A percentile compares a stretch with the other conserved stretches of the same genome.
These are phyloP conservation scores for Aspergillus sp. DNA, from an alignment of 2,329 filamentous ascomycete genomes.

Conservation along the genomic window DNA sequence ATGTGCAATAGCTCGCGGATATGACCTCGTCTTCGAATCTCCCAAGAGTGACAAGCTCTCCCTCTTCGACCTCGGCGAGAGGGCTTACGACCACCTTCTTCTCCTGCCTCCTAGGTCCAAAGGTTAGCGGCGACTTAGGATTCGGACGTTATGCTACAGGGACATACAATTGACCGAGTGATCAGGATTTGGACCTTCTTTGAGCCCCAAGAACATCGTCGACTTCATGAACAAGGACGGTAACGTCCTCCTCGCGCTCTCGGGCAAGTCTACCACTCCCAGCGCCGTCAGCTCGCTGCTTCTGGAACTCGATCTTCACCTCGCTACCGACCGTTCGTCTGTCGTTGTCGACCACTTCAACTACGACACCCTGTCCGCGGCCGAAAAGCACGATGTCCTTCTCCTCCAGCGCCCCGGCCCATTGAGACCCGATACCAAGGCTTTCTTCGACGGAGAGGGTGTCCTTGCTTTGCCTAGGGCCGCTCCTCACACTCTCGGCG, in stretches of 20 bases:
- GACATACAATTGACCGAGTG: conserved; percentile 28
- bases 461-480: conserved; percentile 79
- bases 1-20: conserved; percentile 69
- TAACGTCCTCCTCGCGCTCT: conserved; percentile 86
- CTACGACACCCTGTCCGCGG: conserved; percentile 74
- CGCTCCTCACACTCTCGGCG: conserved; percentile 79
- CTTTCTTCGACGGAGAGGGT: conserved; percentile 71
- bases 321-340: conserved; percentile 82
- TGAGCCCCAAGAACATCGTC: conserved; percentile 83
- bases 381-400: conserved; percentile 85
- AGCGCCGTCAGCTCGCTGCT: conserved; percentile 76
- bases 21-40: conserved; percentile 75
- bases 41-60: conserved; percentile 76
- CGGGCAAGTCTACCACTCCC: conserved; percentile 69
- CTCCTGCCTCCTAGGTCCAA: conserved; percentile 89
- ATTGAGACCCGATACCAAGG: conserved; percentile 68
- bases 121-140: conserved; percentile 53
- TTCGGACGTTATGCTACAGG: not conserved
- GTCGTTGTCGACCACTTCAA: conserved; percentile 95
- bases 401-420: conserved; percentile 69
- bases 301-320: conserved; percentile 81
- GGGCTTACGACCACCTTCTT: conserved; percentile 86
- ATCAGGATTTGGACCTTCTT: conserved; percentile 77
- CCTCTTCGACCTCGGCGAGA: conserved; percentile 83
- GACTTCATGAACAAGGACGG: conserved; percentile 90